Conservation (phyloP, 164 flowering plant genomes). For the Vitis riparia region DNA sequence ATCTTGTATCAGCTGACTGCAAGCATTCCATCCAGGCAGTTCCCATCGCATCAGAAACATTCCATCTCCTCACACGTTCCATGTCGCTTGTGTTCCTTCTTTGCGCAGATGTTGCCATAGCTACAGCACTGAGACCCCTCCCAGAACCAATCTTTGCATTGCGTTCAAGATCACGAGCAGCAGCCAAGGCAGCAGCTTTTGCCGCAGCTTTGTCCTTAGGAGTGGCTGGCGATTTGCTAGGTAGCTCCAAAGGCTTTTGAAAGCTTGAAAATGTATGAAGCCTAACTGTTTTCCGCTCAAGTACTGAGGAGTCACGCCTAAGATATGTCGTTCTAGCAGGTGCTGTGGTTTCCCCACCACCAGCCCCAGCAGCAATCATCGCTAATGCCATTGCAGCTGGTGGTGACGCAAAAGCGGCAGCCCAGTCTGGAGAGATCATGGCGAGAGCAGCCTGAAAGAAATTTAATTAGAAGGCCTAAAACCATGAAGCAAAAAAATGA, state of each 20-base stretch:
- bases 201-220: slow-evolving; percentile 96
- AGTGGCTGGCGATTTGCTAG: slow-evolving; percentile 48
- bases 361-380: slow-evolving; percentile 99
- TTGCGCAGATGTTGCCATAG: slow-evolving; percentile 99
- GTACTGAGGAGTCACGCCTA: slow-evolving; percentile 76
- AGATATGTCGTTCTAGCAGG: slow-evolving; percentile 62
- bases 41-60: slow-evolving; percentile 92
- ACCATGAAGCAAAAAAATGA: not conserved
- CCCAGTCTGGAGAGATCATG: slow-evolving; percentile 97
- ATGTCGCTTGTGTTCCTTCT: slow-evolving; percentile 74
- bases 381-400: slow-evolving; percentile 99
- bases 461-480: slow-evolving; percentile 7
- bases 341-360: slow-evolving; percentile 75
- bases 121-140: slow-evolving; percentile 99
- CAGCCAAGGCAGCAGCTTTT: slow-evolving; percentile 98
- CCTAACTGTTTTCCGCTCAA: slow-evolving; percentile 70
- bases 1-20: slow-evolving; percentile 81
- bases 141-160: slow-evolving; percentile 98
- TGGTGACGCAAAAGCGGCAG: slow-evolving; percentile 99
- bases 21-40: slow-evolving; percentile 98
- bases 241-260: slow-evolving; percentile 64
- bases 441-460: slow-evolving; percentile 86
- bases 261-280: slow-evolving; percentile 95
- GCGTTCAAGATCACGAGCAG: slow-evolving; percentile 99
- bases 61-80: slow-evolving; percentile 94